Percentiles rank a stretch among this genome's conserved stretches.
Conservation (phyloP, 257 asterid species). For the Hygrophila difformis region DNA sequence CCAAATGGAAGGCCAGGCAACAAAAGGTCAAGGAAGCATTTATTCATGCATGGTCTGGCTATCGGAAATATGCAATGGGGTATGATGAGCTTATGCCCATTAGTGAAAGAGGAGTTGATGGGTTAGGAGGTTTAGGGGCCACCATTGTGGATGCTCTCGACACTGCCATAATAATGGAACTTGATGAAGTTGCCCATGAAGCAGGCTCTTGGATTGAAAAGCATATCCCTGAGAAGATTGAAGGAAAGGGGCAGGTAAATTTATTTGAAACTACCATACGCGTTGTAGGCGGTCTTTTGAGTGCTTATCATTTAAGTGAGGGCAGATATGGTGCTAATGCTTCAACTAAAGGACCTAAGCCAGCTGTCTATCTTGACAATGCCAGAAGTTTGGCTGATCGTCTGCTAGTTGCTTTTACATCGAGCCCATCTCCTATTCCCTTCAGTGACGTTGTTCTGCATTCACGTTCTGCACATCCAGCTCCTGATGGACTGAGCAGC, state of each 20-base stretch:
- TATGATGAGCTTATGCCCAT: constrained; percentile 94
- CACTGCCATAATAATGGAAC: constrained; percentile 94
- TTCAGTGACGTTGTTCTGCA: constrained; percentile 74
- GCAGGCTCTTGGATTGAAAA: constrained; percentile 91
- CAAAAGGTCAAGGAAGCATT: constrained; percentile 78
- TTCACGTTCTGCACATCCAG: constrained; percentile 75
- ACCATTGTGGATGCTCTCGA: constrained; percentile 89
- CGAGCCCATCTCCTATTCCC: constrained; percentile 79
- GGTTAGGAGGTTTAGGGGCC: constrained; percentile 96
- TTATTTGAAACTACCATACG: constrained; percentile 93
- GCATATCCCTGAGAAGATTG: constrained; percentile 58
- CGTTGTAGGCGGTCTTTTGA: constrained; percentile 82
- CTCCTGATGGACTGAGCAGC: constrained; percentile 94
- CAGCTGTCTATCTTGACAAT: constrained; percentile 70
- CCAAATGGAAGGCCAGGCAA: constrained; percentile 62
- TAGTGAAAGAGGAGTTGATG: constrained; percentile 69
- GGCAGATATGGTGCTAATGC: constrained; percentile 42
- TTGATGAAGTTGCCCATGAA: constrained; percentile 60
- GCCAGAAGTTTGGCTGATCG: constrained; percentile 88
- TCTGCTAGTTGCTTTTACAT: constrained; percentile 72
- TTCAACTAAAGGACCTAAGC: constrained; percentile 55
- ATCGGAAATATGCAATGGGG: constrained; percentile 68
- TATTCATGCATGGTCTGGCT: constrained; percentile 94
- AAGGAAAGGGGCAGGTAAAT: constrained; percentile 78
- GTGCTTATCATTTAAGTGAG: constrained; percentile 91